Evolutionary conservation across 208 protist genomes (phyloP), one percentile per base, ranked within the genome.

Genomic region (Crithidia mellificae): DNA sequence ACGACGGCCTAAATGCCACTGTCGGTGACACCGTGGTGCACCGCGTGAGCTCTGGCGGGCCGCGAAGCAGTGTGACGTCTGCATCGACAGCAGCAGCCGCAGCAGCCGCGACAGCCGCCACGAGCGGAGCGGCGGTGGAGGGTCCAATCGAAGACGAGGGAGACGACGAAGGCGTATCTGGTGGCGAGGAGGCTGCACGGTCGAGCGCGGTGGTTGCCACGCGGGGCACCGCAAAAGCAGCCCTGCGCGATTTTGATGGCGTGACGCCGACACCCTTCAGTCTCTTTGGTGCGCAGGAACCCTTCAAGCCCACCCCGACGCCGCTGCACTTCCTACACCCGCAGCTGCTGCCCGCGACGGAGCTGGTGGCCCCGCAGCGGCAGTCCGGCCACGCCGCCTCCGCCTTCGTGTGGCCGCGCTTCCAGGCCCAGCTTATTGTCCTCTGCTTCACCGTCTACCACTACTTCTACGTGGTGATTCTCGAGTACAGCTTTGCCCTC

Each of bases 401-500:
- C 0, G 25, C 38, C 22, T 67, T 83, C 24, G 20, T 72, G 55
- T 83, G 78, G 78, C 72, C 78, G 30, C 51, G 61, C 22, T 50
- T 74, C 15, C 47, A 36, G 17, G 63, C 63, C 25, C 74, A 83
- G 39, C 32, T 69, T 11, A 46, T 76, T 20, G 20, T 77, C 20
- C 66, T 70, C 17, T 20, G 55, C 6, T 30, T 74, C 41, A 73
- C 62, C 36, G 74, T 66, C 20, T 55, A 62, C 54, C 46, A 69
- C 49, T 79, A 74, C 51, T 69, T 83, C 39, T 83, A 74, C 66
- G 39, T 54, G 8, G 15, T 59, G 2, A 34, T 70, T 9, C 14
- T 83, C n/a, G 29, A 36, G 44, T 74, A 72, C 66, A 62, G 56
- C 57, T 79, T 83, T 36, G 46, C 63, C 20, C 65, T 83, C 36